Evolutionary conservation across 306 rosid genomes (phyloP), one percentile per base, ranked within the genome.

Genomic region (Psophocarpus tetragonolobus): DNA sequence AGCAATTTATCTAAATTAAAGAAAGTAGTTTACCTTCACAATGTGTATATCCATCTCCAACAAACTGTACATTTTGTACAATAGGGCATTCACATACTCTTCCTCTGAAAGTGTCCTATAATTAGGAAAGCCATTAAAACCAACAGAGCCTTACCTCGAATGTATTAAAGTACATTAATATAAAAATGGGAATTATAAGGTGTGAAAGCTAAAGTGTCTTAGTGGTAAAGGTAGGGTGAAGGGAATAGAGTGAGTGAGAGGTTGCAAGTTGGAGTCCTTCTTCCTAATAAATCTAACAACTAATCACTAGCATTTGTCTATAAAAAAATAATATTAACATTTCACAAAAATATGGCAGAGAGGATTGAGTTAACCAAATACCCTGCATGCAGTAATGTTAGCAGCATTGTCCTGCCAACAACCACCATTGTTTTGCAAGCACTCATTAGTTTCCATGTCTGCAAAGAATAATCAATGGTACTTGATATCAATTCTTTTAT

Each of bases 321-420:
- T n/a, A n/a, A n/a, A n/a, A n/a, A n/a, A n/a, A n/a, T 39, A 64
- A 17, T 57, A 60, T 50, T 24, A 39, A 76, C 76, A 14, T 41
- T 67, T 75, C 68, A 41, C 45, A 70, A 9, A 45, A 41, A 76
- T 5, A 66, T 35, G 48, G 3, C 48, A 45, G 9, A 15, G 18
- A 75, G n/a, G 32, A 67, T 42, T 35, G 39, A 61, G 57, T 66
- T 38, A 79, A 69, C 58, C 35, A 39, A 78, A 72, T 90, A 95
- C 99, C 93, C 89, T 88, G 97, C 99, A 95, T 2, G 99, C 97
- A 13, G 97, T 84, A 35, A 95, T 61, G 81, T 95, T 92, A 53
- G 93, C 80, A 82, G 85, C 72, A 75, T 82, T 89, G 84, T 95
- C 93, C 71, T 87, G 80, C 98, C 98, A 95, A 87, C 97, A 95